phyloP scores from a whole-genome alignment of 495 filamentous ascomycete genomes.

The Aspergillus carlsbadensis region DNA sequence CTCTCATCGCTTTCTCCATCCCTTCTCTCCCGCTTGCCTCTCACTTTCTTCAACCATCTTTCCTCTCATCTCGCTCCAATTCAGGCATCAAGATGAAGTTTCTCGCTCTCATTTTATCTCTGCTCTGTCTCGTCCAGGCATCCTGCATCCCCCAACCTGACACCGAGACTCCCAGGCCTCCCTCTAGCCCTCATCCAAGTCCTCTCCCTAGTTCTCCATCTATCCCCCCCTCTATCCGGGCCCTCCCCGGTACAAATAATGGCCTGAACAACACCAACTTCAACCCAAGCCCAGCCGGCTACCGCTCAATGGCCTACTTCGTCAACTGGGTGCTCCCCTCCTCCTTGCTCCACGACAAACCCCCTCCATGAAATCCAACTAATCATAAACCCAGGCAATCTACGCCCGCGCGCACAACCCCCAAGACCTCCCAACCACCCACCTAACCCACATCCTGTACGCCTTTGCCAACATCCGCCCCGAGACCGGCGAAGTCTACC shows the following conservation, averaged over 20 bases:
- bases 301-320: slow-evolving; percentile 77
- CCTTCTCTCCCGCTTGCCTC: neutral
- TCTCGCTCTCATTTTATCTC: neutral
- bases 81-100: slow-evolving; percentile 9
- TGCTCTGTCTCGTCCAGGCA: neutral
- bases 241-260: too few species aligned
- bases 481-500: slow-evolving; percentile 64
- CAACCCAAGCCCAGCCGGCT: slow-evolving; percentile 18
- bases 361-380: neutral
- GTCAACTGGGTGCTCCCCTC: slow-evolving; percentile 64
- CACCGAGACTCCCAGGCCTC: neutral
- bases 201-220: neutral
- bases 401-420: slow-evolving; percentile 62
- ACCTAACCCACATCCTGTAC: slow-evolving; percentile 86
- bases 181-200: neutral
- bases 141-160: neutral
- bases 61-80: too few species aligned
- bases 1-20: neutral
- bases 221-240: neutral
- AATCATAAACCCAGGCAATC: slow-evolving; percentile 11
- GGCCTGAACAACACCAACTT: neutral
- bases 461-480: slow-evolving; percentile 70
- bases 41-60: neutral
- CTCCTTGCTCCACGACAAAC: neutral
- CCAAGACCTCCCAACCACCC: slow-evolving; percentile 69